phyloP scores from a whole-genome alignment of 805 yeast species.

The Candida palmyrensis region DNA sequence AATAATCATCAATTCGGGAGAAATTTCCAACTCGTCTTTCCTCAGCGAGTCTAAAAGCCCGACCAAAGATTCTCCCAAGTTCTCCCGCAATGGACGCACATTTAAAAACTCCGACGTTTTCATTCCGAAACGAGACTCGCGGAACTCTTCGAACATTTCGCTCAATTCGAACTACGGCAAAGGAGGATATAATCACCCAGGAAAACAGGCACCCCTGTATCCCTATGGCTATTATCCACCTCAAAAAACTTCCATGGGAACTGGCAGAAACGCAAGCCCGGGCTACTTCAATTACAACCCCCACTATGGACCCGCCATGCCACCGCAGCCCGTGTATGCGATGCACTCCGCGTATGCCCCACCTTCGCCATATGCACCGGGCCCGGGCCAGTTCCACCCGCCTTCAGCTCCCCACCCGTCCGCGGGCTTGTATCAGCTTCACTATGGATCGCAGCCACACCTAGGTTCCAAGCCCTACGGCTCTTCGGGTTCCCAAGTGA shows the following conservation, averaged over 20 bases:
- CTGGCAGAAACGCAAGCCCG: no score
- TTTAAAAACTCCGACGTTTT: conserved; percentile 19
- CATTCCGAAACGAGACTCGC: conserved; percentile 11
- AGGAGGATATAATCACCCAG: conserved; percentile 3
- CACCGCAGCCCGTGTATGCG: not conserved
- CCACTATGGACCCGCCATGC: not conserved
- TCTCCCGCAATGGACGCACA: no score
- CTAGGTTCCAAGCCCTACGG: conserved; percentile 5
- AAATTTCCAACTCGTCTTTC: conserved; percentile 8
- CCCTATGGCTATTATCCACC: conserved; percentile 10
- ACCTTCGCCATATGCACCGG: not conserved
- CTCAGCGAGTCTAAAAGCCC: not conserved
- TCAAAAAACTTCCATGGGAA: conserved; percentile 5
- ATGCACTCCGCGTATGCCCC: conserved; percentile 2
- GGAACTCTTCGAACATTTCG: conserved; percentile 16
- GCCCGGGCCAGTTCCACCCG: conserved; percentile 2
- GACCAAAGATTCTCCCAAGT: not conserved
- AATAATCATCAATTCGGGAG: conserved; percentile 33
- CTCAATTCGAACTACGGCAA: conserved; percentile 10
- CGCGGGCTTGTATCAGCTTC: not conserved
- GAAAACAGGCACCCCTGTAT: conserved; percentile 4
- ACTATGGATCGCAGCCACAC: conserved; percentile 3
- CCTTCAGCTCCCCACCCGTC: conserved; percentile 5
- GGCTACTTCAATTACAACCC: not conserved
- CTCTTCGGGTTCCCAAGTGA: conserved; percentile 61